Conservation (phyloP, 441 rosid species). For the Jatropha podagrica region DNA sequence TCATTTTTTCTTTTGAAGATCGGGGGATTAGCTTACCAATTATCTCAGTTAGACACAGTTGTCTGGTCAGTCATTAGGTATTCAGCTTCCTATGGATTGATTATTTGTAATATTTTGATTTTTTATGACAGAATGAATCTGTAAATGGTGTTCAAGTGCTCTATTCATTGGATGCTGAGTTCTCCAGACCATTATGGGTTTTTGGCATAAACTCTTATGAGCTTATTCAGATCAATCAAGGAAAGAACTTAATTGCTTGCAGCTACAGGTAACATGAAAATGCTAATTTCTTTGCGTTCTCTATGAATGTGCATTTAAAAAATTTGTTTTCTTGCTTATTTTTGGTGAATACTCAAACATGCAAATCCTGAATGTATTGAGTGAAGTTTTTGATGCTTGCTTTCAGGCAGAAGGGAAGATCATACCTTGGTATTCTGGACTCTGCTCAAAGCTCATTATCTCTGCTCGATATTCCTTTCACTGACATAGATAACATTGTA, state of each 20-base stretch:
- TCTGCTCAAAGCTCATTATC: conserved; percentile 58
- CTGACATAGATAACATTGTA: conserved; percentile 79
- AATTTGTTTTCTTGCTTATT: background rate
- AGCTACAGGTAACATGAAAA: conserved; percentile 62
- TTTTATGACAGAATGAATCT: conserved; percentile 57
- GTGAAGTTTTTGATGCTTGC: conserved; percentile 18
- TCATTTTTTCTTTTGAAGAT: background rate
- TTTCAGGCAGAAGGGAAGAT: conserved; percentile 84
- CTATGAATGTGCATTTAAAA: background rate
- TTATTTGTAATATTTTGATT: conserved; percentile 5
- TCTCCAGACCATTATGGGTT: conserved; percentile 79
- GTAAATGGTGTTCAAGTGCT: conserved; percentile 54
- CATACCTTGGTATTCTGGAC: conserved; percentile 77
- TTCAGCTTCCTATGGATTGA: conserved; percentile 8
- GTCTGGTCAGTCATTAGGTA: background rate
- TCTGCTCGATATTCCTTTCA: conserved; percentile 77
- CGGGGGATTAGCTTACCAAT: background rate
- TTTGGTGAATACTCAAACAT: background rate
- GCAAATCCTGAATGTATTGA: background rate
- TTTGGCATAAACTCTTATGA: conserved; percentile 82
- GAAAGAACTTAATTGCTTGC: conserved; percentile 69
- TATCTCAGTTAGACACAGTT: background rate
- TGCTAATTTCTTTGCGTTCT: conserved; percentile 12
- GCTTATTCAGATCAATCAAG: conserved; percentile 49
- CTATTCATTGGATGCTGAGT: conserved; percentile 72